Percentiles rank a stretch among this genome's conserved stretches.
Evolutionary conservation across 306 rosid genomes (phyloP).

Genomic region (Mucuna pruriens): DNA sequence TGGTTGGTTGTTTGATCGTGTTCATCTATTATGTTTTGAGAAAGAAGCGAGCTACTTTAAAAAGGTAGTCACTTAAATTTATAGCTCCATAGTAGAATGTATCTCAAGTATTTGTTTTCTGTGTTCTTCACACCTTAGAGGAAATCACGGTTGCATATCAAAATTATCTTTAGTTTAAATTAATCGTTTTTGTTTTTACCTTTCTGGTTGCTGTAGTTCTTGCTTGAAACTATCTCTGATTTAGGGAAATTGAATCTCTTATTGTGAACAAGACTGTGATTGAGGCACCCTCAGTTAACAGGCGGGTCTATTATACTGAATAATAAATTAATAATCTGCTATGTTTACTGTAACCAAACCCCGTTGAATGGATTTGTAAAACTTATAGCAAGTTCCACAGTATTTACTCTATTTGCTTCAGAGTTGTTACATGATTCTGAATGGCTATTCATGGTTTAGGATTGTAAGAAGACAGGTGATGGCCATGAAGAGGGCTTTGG

Average conservation of each 20-base stretch:
- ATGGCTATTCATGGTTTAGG: slow-evolving; percentile 48
- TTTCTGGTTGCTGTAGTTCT: slow-evolving; percentile 2
- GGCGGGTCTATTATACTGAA: not conserved
- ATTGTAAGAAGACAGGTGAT: slow-evolving; percentile 49
- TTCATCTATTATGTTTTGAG: slow-evolving; percentile 55
- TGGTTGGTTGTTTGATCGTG: slow-evolving; percentile 64
- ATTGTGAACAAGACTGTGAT: not conserved
- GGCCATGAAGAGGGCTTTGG: slow-evolving; percentile 59
- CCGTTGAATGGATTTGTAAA: slow-evolving; percentile 16
- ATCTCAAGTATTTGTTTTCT: not conserved
- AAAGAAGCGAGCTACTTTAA: slow-evolving; percentile 62
- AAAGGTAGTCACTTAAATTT: slow-evolving; percentile 53
- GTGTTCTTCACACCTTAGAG: slow-evolving; percentile 10
- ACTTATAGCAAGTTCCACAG: not conserved
- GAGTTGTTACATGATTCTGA: slow-evolving; percentile 12
- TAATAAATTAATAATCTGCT: not conserved
- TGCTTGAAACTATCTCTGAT: not conserved
- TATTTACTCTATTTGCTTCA: not conserved
- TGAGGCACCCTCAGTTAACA: not conserved
- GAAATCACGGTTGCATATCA: not conserved
- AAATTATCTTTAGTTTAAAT: slow-evolving; percentile 3
- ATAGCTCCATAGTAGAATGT: not conserved
- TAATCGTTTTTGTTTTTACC: slow-evolving; percentile 15
- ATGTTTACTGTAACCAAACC: not conserved
- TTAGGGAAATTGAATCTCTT: not conserved